Conservation (phyloP, 768 basidiomycete genomes). For the Mycena alexandri region DNA sequence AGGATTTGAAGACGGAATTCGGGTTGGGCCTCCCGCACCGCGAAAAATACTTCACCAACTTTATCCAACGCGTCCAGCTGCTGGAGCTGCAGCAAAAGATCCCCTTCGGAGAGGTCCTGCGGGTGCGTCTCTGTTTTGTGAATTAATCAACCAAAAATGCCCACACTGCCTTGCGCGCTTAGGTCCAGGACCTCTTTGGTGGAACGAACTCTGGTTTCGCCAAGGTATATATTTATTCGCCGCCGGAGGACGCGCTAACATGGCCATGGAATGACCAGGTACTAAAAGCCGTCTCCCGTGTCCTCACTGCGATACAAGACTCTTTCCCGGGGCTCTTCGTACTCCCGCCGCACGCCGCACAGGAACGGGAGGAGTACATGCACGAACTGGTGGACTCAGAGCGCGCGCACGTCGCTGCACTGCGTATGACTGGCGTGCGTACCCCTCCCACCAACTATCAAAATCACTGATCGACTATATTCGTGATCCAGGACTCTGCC, state of each 20-base stretch:
- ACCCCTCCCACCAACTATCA: not conserved
- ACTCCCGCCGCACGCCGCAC: conserved; percentile 43
- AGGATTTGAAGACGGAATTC: conserved; percentile 43
- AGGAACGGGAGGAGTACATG: conserved; percentile 42
- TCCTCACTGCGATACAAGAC: conserved; percentile 51
- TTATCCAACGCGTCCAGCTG: conserved; percentile 51
- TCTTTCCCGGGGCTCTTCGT: conserved; percentile 53
- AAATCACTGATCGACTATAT: conserved; percentile 6
- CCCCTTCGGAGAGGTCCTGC: conserved; percentile 56
- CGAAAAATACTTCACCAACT: conserved; percentile 47
- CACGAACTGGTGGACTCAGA: conserved; percentile 51
- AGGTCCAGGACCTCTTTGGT: conserved; percentile 51
- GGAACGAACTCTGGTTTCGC: conserved; percentile 48
- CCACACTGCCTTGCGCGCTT: not conserved
- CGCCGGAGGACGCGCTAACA: not conserved
- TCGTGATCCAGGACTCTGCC: conserved; percentile 47
- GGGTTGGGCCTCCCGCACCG: conserved; percentile 46
- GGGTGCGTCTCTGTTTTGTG: conserved; percentile 18
- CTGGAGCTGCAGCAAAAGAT: conserved; percentile 50
- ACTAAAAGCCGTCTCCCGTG: conserved; percentile 50
- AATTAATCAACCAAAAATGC: too few species aligned
- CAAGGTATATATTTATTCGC: conserved; percentile 41
- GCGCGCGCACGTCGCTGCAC: conserved; percentile 43
- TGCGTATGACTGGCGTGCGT: conserved; percentile 49
- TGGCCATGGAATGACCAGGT: too few species aligned